A percentile compares a stretch with the other conserved stretches of the same genome.
Evolutionary conservation across 352 stramenopile genomes (phyloP).

Genomic region (Phytophthora macrochlamydospora): DNA sequence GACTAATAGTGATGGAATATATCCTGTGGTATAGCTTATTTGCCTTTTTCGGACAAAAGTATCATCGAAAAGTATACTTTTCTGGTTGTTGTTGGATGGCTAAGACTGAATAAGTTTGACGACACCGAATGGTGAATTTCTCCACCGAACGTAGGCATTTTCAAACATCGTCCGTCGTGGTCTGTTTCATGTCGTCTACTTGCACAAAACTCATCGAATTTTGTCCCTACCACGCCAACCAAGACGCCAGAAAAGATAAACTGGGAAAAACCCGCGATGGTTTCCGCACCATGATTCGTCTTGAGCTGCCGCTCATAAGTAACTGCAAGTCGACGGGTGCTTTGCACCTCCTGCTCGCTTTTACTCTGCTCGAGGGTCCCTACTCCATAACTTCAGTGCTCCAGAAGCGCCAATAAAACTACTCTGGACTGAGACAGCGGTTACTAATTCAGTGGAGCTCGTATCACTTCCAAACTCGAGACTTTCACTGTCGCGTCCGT

Average conservation of each 20-base stretch:
- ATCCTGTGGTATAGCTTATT: no score
- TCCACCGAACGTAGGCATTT: no score
- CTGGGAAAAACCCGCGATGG: not conserved
- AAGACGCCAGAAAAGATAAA: not conserved
- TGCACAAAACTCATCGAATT: no score
- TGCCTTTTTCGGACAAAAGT: no score
- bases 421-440: not conserved
- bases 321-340: constrained; percentile 21
- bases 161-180: no score
- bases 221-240: no score
- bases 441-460: constrained; percentile 25
- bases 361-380: constrained; percentile 13
- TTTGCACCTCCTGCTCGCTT: constrained; percentile 15
- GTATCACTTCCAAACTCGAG: constrained; percentile 23
- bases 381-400: not conserved
- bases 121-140: no score
- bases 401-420: not conserved
- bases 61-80: no score
- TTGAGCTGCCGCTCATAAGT: constrained; percentile 5
- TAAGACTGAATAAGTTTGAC: no score
- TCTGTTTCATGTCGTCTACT: no score
- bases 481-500: not conserved
- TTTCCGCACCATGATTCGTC: not conserved
- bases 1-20: no score
- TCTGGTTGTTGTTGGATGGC: no score